Evolutionary conservation across 192 early-diverging fungal genomes (phyloP), one percentile per base, ranked within the genome.

Genomic region (Lobosporangium transversale): DNA sequence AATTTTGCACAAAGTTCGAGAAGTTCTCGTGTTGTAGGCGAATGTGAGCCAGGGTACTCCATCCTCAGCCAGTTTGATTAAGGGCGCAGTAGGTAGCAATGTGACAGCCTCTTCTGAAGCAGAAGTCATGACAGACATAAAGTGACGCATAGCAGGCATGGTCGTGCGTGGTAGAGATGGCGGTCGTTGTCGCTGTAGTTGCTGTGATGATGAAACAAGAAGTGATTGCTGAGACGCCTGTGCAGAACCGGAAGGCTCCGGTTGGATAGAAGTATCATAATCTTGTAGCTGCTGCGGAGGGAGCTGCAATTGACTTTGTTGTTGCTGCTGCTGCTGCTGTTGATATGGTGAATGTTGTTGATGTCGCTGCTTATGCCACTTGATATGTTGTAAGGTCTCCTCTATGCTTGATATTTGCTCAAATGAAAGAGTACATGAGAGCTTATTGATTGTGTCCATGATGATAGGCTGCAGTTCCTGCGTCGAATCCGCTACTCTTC

Each of bases 321-420:
- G 43, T 10, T 45, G 17, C 14, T 58, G 42, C 11, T 17, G 1
- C 3, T 2, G 40, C 6, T 14, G 24, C 23, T 42, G 23, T 21
- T 21, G 56, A 15, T 29, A 45, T 27, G 20, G 23, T 4, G 56
- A 35, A 12, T n/a, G 24, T 14, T 40, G 15, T 30, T 30, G 14
- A 3, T 26, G 31, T 11, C 49, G 44, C 2, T 42, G 5, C 20
- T 60, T 60, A 4, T 8, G 31, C 45, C 20, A 11, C 23, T 60
- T 60, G 11, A 49, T 15, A 3, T 21, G 58, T 8, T 15, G 11
- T 21, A 60, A 36, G 23, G 24, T 44, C 15, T 26, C 29, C 21
- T 60, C 58, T 31, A 60, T 47, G 3, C 33, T n/a, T 1, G 44
- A 60, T 31, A 60, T 18, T 14, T 60, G 58, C 17, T 60, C 58